phyloP scores from a whole-genome alignment of 2,329 filamentous ascomycete species.

The Claviceps pusilla region DNA sequence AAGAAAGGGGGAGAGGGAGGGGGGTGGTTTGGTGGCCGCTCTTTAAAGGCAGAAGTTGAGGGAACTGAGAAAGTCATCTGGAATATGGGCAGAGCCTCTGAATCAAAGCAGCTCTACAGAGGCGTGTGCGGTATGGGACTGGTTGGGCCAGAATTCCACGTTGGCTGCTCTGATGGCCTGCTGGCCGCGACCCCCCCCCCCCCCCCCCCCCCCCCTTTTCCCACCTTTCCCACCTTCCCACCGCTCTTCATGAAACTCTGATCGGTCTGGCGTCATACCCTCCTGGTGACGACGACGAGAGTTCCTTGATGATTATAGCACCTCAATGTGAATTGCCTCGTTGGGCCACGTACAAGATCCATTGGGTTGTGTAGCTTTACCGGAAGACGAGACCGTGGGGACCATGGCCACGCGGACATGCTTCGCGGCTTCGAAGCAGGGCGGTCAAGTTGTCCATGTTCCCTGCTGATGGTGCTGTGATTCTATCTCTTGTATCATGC shows the following conservation, averaged over 20 bases:
- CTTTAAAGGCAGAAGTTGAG: neutral
- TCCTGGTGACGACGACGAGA: neutral
- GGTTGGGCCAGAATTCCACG: neutral
- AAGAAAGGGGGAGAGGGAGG: neutral
- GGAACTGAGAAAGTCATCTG: neutral
- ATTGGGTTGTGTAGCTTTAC: neutral
- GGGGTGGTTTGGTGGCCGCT: neutral
- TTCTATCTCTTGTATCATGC: neutral
- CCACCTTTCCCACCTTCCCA: neutral
- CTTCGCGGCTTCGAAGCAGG: neutral
- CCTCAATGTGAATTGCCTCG: neutral
- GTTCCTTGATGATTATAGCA: neutral
- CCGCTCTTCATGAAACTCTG: neutral
- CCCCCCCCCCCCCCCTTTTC: too few species aligned
- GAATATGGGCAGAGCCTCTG: neutral
- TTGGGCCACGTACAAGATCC: neutral
- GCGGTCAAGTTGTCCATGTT: neutral
- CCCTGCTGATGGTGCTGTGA: neutral
- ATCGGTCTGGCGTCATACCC: neutral
- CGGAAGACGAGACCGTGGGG: neutral
- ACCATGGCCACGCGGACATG: neutral
- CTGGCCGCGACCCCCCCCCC: neutral
- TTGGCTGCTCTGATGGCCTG: neutral
- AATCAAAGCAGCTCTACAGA: neutral
- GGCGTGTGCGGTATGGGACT: neutral